Evolutionary conservation across 306 rosid species (phyloP), one percentile per base, ranked within the genome.

Genomic region (Glycine soja): DNA sequence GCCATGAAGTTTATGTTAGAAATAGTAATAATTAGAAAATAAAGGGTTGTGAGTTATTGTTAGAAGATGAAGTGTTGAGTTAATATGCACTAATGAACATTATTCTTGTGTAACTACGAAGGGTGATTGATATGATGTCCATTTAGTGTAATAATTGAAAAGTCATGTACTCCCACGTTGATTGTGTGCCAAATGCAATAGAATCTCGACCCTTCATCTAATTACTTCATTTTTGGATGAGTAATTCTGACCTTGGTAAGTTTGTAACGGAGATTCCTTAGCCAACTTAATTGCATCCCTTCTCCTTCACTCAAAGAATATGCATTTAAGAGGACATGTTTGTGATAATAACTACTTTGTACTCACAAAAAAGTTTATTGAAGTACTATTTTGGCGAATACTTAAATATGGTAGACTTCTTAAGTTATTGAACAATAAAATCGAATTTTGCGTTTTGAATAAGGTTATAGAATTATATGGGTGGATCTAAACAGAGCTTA

Each of bases 241-340:
- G 3, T 15, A 48, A n/a, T 50, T 18, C 62, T 62, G 68, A 30
- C 59, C 56, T 24, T 15, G 8, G 12, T 58, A 62, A 48, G 32
- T 34, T 75, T 46, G 76, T 13, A 15, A 66, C 14, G 7, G 34
- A 56, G 24, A 62, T 8, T n/a, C 42, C 71, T 24, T 42, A 15
- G 10, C 51, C 59, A 81, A 66, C 63, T 65, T 65, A 66, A 48
- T 66, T 68, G 57, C 14, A 19, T 45, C 53, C 45, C 81, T 75
- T 80, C 52, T 74, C 45, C 19, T 68, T 79, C 18, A 70, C 84
- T 84, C 78, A 54, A 83, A 54, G 48, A 72, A 72, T 46, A 78
- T 56, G 57, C 75, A 8, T 30, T 42, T 42, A 24, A 59, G 67
- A 75, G 62, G 72, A 69, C 18, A 11, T 34, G 15, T 52, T 14